Base-by-base conservation (phyloP, 179 eudicot species). In the Spergularia azorica region DNA sequence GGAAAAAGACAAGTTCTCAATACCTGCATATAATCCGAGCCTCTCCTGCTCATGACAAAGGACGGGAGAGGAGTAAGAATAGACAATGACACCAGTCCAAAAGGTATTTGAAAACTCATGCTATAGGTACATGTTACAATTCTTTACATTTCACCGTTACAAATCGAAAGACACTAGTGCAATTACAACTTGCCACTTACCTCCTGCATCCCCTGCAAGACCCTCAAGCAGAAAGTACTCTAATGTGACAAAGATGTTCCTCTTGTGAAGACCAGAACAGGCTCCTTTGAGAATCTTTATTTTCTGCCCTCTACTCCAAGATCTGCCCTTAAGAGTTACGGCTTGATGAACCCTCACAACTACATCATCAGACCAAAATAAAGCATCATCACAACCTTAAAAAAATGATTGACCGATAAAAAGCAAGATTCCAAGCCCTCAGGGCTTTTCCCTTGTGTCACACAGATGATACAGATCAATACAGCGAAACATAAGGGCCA, bases 261-360 rank as follows among this genome's bases (percentile, higher is more conserved):
- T 79, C 70, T 82, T 90, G 59, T 88, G 86, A 64, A 32, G 67
- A 43, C 90, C 96, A 1, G 90, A 39, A 61, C 89, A 86, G 55
- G 97, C 96, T 77, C 96, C 97, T 82, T 85, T 93, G 21, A 87
- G 74, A 84, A 93, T 67, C 83, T 91, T 91, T 17, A 93, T 78
- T 74, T 81, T 88, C 77, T 88, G 92, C 59, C 92, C 96, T 15
- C 91, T 80, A 48, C 57, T 78, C 96, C 96, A 93, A 12, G 83
- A 67, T 56, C 12, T 76, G 11, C 92, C 92, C 79, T 83, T 91
- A 75, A 94, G 76, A 73, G 48, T 64, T 5, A 93, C 55, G 72
- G 55, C 79, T 79, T 83, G 58, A 71, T 89, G 96, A 80, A 93
- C 82, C 85, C 97, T 84, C 76, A 86, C 78, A 82, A 88, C 97